phyloP scores from a whole-genome alignment of 306 rosid genomes.

The Inga oerstediana region DNA sequence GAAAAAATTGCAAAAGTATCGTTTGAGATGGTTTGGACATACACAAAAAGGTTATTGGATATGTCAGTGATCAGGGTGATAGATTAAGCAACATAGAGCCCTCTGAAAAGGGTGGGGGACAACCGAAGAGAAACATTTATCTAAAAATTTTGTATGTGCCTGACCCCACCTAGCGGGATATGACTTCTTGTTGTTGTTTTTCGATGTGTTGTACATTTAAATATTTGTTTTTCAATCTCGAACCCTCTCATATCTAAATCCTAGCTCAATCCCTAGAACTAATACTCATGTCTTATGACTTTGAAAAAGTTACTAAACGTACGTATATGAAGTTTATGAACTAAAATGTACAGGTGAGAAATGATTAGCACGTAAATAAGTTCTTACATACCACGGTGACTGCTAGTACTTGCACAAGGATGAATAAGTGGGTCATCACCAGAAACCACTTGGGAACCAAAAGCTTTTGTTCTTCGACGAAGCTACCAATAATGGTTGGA shows the following conservation, averaged over 20 bases:
- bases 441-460: constrained; percentile 77
- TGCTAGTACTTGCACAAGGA: constrained; percentile 64
- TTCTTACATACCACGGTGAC: constrained; percentile 59
- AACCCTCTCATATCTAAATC: background rate
- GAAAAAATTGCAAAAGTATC: too few relatives aligned
- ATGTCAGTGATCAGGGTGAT: too few relatives aligned
- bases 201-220: too few relatives aligned
- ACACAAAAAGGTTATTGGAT: too few relatives aligned
- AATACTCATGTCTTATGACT: background rate
- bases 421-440: constrained; percentile 61
- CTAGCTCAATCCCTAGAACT: background rate
- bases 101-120: too few relatives aligned
- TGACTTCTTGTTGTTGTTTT: too few relatives aligned
- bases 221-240: too few relatives aligned
- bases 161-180: too few relatives aligned
- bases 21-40: too few relatives aligned
- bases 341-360: background rate
- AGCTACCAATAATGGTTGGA: constrained; percentile 59
- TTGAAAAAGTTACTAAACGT: background rate
- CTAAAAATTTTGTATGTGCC: too few relatives aligned
- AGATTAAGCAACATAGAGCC: too few relatives aligned
- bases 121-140: too few relatives aligned
- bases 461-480: constrained; percentile 38
- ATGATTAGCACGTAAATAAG: background rate
- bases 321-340: background rate